These are phyloP conservation scores for Martiniozyma asiatica DNA, from an alignment of 1,139 yeast species.

Conservation along the genomic window DNA sequence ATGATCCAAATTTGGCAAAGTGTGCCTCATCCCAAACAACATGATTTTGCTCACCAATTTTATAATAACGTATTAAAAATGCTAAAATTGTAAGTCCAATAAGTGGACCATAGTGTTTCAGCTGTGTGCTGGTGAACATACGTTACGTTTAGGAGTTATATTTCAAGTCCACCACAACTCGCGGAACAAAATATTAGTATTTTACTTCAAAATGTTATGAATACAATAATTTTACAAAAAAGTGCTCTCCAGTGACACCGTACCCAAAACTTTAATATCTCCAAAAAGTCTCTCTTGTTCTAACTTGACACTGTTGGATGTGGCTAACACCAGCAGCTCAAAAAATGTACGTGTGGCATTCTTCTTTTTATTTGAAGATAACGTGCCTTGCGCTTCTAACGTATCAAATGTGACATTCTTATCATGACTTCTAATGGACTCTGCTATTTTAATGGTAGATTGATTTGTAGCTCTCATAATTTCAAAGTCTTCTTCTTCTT, in stretches of 20 bases:
- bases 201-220: no score
- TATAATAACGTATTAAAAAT: slow-evolving; percentile 54
- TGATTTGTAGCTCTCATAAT: slow-evolving; percentile 21
- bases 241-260: no score
- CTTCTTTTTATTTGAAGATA: slow-evolving; percentile 30
- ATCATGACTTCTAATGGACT: slow-evolving; percentile 8
- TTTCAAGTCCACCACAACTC: slow-evolving; percentile 13
- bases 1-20: slow-evolving; percentile 46
- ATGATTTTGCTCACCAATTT: slow-evolving; percentile 45
- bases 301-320: slow-evolving; percentile 56
- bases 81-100: no score
- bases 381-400: slow-evolving; percentile 21
- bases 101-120: no score
- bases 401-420: slow-evolving; percentile 25
- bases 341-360: slow-evolving; percentile 72
- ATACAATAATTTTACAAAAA: no score
- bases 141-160: no score
- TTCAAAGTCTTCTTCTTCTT: slow-evolving; percentile 4
- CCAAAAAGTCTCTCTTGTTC: slow-evolving; percentile 54
- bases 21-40: slow-evolving; percentile 98
- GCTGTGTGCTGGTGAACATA: no score
- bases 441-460: slow-evolving; percentile 47
- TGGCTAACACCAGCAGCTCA: slow-evolving; percentile 73
- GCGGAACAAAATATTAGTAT: no score
- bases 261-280: slow-evolving; percentile 35